These are phyloP conservation scores for Ustilago hordei DNA, from an alignment of 1,284 basidiomycete species.

Conservation along the genomic window DNA sequence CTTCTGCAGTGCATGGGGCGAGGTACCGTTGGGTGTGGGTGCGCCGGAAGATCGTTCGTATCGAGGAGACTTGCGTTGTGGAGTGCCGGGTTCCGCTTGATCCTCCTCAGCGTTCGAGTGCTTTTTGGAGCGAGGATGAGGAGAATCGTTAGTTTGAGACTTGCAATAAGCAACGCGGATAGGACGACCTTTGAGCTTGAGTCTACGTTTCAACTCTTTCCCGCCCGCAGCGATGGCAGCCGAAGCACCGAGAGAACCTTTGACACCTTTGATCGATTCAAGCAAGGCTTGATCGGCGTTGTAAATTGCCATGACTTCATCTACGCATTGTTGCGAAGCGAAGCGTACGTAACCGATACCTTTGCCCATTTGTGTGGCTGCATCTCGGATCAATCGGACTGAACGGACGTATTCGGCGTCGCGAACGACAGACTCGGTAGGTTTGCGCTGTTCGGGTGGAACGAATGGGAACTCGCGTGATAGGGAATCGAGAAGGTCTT, in stretches of 20 bases:
- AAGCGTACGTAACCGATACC: conserved; percentile 96
- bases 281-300: conserved; percentile 65
- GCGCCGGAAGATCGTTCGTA: conserved; percentile 60
- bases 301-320: conserved; percentile 65
- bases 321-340: conserved; percentile 74
- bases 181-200: conserved; percentile 64
- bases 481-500: conserved; percentile 23
- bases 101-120: not conserved
- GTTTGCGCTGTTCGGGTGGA: conserved; percentile 25
- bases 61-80: conserved; percentile 25
- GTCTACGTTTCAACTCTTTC: conserved; percentile 60
- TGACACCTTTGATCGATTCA: conserved; percentile 36
- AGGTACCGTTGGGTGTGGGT: conserved; percentile 65
- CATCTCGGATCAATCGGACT: conserved; percentile 89
- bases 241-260: conserved; percentile 41
- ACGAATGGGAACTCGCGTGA: conserved; percentile 39
- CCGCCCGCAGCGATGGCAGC: conserved; percentile 48
- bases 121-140: conserved; percentile 3
- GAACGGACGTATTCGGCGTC: conserved; percentile 79
- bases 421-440: conserved; percentile 32
- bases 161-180: conserved; percentile 66
- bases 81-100: conserved; percentile 26
- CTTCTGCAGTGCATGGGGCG: conserved; percentile 31
- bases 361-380: conserved; percentile 94
- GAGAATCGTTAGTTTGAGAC: conserved; percentile 38